Conservation (phyloP, 352 stramenopile species). For the Peronospora tabacina region DNA sequence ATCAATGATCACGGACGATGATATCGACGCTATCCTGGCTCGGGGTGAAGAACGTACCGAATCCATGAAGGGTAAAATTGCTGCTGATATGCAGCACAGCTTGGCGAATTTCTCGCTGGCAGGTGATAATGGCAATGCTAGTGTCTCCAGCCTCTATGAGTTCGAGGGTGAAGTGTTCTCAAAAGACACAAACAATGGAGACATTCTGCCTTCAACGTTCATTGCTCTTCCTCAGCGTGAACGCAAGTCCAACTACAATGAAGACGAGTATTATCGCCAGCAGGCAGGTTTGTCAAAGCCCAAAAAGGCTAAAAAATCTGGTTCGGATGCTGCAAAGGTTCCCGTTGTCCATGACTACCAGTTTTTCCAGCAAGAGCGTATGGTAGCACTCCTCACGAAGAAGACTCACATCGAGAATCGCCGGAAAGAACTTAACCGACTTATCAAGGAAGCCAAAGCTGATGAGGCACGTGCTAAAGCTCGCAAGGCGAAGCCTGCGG, state of each 20-base stretch:
- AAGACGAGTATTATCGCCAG: slow-evolving; percentile 95
- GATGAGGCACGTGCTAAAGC: slow-evolving; percentile 76
- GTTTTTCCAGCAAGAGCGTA: slow-evolving; percentile 89
- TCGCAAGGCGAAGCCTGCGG: slow-evolving; percentile 63
- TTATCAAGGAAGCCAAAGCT: slow-evolving; percentile 77
- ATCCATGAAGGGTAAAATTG: slow-evolving; percentile 82
- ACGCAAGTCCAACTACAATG: slow-evolving; percentile 92
- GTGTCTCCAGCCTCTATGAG: slow-evolving; percentile 79
- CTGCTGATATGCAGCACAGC: slow-evolving; percentile 92
- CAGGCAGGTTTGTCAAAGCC: slow-evolving; percentile 71
- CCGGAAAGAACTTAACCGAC: slow-evolving; percentile 69
- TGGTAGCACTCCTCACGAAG: slow-evolving; percentile 81
- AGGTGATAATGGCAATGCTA: slow-evolving; percentile 71
- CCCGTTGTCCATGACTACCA: slow-evolving; percentile 93
- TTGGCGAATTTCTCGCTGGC: slow-evolving; percentile 93
- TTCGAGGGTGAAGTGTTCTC: slow-evolving; percentile 86
- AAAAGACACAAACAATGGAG: slow-evolving; percentile 76
- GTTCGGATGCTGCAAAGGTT: slow-evolving; percentile 83
- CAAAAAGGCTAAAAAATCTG: slow-evolving; percentile 85
- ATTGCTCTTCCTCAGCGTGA: slow-evolving; percentile 80
- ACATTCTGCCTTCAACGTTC: slow-evolving; percentile 86
- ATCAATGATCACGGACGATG: slow-evolving; percentile 88
- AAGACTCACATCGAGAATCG: slow-evolving; percentile 88
- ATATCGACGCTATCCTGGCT: slow-evolving; percentile 89
- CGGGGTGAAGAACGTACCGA: slow-evolving; percentile 88